phyloP scores from a whole-genome alignment of 75 land plant species.

The Gnetum montanum region DNA sequence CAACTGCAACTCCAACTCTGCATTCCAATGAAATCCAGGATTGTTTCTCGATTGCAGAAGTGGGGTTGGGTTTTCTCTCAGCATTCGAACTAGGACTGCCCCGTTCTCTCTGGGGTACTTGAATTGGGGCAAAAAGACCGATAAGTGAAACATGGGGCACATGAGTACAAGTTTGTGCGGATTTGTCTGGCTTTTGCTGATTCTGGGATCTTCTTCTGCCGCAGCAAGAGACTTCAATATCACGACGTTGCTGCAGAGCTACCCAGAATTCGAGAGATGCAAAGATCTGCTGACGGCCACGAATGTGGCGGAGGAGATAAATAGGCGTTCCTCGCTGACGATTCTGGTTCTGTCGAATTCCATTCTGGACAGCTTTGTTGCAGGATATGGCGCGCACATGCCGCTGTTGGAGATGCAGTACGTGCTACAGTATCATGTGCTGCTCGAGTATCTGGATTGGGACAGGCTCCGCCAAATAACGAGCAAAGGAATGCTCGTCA shows the following conservation, averaged over 20 bases:
- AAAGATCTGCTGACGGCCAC: constrained; percentile 16
- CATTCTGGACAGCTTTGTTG: constrained; percentile 5
- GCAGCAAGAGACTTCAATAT: constrained; percentile 5
- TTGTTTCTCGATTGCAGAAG: too few species aligned
- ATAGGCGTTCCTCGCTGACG: constrained; percentile 19
- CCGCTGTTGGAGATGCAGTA: constrained; percentile 13
- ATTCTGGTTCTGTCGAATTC: constrained; percentile 14
- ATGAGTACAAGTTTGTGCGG: too few species aligned
- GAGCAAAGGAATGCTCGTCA: not conserved
- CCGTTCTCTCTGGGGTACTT: too few species aligned
- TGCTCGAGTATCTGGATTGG: constrained; percentile 20
- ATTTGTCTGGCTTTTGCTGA: too few species aligned
- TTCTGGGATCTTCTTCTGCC: too few species aligned
- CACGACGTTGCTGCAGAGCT: not conserved
- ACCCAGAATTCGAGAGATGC: constrained; percentile 10
- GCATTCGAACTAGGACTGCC: too few species aligned
- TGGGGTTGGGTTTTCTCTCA: too few species aligned
- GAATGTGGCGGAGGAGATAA: constrained; percentile 21
- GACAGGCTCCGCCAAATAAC: constrained; percentile 7
- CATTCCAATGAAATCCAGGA: too few species aligned
- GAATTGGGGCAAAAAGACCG: too few species aligned
- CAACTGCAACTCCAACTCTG: too few species aligned
- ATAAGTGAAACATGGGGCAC: too few species aligned
- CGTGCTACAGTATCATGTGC: constrained; percentile 27
- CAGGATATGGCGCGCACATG: constrained; percentile 7